phyloP scores from a whole-genome alignment of 2,329 filamentous ascomycete species.

The Fusarium sp. region DNA sequence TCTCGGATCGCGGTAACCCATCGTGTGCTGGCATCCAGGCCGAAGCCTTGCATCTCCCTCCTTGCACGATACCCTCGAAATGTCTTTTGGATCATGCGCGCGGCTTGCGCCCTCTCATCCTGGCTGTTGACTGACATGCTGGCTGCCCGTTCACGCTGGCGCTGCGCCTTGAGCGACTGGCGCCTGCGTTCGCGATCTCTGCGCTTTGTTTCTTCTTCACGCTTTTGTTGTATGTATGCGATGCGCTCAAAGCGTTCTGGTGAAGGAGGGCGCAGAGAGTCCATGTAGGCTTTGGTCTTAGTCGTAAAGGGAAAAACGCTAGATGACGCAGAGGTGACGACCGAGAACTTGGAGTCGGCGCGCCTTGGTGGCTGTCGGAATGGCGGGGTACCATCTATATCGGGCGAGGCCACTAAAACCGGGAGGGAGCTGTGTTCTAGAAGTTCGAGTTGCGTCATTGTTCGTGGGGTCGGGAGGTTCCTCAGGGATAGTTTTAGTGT shows the following conservation, averaged over 20 bases:
- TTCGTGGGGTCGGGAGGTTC: constrained; percentile 26
- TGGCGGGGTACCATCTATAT: constrained; percentile 36
- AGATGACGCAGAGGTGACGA: constrained; percentile 38
- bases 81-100: constrained; percentile 76
- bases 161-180: constrained; percentile 54
- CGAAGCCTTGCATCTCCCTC: constrained; percentile 78
- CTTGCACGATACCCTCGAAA: constrained; percentile 85
- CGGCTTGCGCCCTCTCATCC: constrained; percentile 61
- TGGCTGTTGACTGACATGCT: constrained; percentile 29
- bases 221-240: constrained; percentile 63
- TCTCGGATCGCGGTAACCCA: constrained; percentile 79
- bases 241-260: constrained; percentile 65
- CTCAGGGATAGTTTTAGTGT: neutral
- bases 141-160: constrained; percentile 33
- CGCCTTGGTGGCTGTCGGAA: constrained; percentile 25
- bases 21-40: constrained; percentile 77
- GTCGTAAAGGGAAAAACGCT: constrained; percentile 25
- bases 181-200: constrained; percentile 57
- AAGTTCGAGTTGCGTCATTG: constrained; percentile 47
- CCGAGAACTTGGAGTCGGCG: constrained; percentile 34
- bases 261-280: constrained; percentile 65
- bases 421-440: constrained; percentile 40
- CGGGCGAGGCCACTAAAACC: constrained; percentile 29
- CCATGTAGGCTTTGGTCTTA: constrained; percentile 64
- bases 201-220: constrained; percentile 62